These are phyloP conservation scores for Backusella tuberculispora DNA, from an alignment of 192 early-diverging fungal species.

Conservation along the genomic window DNA sequence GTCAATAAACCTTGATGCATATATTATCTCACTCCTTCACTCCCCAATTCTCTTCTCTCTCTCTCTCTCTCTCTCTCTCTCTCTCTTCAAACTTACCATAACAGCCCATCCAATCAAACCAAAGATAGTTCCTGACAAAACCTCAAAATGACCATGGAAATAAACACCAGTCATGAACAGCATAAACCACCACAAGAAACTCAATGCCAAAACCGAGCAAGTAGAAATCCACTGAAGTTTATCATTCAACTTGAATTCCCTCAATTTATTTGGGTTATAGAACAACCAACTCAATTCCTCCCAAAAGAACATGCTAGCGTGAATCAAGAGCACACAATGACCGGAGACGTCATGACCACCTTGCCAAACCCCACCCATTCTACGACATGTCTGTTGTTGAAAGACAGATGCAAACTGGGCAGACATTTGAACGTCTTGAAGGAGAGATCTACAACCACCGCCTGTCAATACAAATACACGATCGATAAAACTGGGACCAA, in stretches of 20 bases:
- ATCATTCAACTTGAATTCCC: conserved; percentile 7
- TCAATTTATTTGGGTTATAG: conserved; percentile 20
- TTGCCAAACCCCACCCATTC: conserved; percentile 68
- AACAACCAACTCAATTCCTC: conserved; percentile 62
- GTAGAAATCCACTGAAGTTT: conserved; percentile 39
- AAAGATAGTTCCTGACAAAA: conserved; percentile 66
- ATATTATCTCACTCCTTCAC: too few species aligned
- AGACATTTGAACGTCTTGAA: conserved; percentile 10
- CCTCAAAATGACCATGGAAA: conserved; percentile 76
- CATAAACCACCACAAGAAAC: conserved; percentile 77
- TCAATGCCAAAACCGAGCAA: conserved; percentile 45
- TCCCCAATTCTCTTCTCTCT: background rate
- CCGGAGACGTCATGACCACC: conserved; percentile 89
- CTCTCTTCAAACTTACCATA: conserved; percentile 30
- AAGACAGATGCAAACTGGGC: conserved; percentile 30
- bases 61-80: background rate
- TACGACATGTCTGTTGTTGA: conserved; percentile 39
- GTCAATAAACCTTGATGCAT: too few species aligned
- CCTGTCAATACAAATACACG: conserved; percentile 75
- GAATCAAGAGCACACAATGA: conserved; percentile 83
- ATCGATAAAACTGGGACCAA: conserved; percentile 83
- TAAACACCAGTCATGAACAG: conserved; percentile 76
- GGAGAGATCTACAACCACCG: conserved; percentile 56
- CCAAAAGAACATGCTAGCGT: conserved; percentile 72
- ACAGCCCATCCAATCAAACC: conserved; percentile 71